Percentiles rank a stretch among this genome's conserved stretches.
Conservation (phyloP, 805 yeast species). For the Ogataea wickerhamii region DNA sequence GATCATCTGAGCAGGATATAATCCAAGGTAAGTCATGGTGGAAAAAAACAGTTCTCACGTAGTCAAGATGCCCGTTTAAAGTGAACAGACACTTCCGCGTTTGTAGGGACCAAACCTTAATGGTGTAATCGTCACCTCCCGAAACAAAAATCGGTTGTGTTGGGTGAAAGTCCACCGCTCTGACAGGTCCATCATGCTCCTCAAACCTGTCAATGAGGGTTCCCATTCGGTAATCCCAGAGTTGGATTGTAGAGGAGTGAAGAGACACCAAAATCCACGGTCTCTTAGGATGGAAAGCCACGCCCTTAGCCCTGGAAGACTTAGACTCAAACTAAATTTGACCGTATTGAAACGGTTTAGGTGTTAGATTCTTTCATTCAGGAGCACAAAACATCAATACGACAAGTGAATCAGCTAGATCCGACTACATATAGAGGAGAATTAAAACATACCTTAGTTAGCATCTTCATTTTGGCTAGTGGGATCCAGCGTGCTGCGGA, state of each 20-base stretch:
- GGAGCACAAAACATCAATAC: background rate
- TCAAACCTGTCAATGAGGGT: conserved; percentile 93
- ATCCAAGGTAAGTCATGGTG: conserved; percentile 98
- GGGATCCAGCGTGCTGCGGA: background rate
- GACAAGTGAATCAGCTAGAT: background rate
- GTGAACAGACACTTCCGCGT: conserved; percentile 91
- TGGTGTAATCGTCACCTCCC: conserved; percentile 95
- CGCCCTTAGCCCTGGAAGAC: conserved; percentile 95
- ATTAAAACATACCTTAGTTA: conserved; percentile 54
- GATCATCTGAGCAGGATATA: conserved; percentile 93
- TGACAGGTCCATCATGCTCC: conserved; percentile 98
- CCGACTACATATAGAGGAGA: background rate
- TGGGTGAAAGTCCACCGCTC: conserved; percentile 94
- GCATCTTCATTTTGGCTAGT: conserved; percentile 69
- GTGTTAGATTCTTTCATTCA: background rate
- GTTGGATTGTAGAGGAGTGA: conserved; percentile 96
- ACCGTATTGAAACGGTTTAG: background rate
- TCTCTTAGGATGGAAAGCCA: conserved; percentile 92
- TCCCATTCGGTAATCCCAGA: conserved; percentile 99
- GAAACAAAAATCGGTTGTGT: conserved; percentile 96
- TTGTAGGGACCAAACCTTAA: conserved; percentile 93
- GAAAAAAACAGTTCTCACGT: conserved; percentile 89
- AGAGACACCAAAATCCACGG: conserved; percentile 96
- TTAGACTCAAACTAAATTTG: conserved; percentile 79
- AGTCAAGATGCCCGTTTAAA: conserved; percentile 90